Base-by-base conservation (phyloP, 805 yeast genomes). In the Saccharomyces paradoxus region DNA sequence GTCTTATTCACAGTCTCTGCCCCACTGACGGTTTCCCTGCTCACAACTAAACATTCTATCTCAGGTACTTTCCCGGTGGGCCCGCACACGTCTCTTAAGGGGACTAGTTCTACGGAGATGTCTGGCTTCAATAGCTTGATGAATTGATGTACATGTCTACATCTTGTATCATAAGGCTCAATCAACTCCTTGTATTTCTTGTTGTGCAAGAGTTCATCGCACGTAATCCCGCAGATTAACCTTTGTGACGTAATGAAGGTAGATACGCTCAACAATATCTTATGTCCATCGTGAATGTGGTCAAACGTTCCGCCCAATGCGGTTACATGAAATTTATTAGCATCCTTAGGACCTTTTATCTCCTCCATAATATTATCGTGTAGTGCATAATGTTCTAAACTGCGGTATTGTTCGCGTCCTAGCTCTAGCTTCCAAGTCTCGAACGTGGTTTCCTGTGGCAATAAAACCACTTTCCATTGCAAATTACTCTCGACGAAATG, bases 271-370 rank as follows among this genome's bases (percentile, higher is more conserved):
- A 94, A 74, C 28, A 94, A 74, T 29, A 94, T 85, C 68, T 87
- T 89, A 71, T 94, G 99, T 0, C 98, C 99, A 65, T 87, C 96
- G 63, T 94, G 99, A 41, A 94, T 66, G 71, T 94, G 98, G 66
- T 94, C 99, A 72, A 94, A 94, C 0, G 99, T 94, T 0, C 99
- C 99, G 0, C 99, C 99, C 1, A 92, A 83, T 0, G 96, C 92
- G 28, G 69, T 62, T 4, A 76, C 75, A 17, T 59, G 55, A 55
- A 71, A 75, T 2, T 58, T 53, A 9, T 66, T 61, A 24, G 62
- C 63, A 17, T 61, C 65, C 22, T 60, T 58, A 1, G 54, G 60
- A 49, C 61, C 68, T 0, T 8, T 13, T 22, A 28, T 37, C 10
- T 21, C 17, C 13, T 30, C 29, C 17, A 21, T 22, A 9, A 24